phyloP scores from a whole-genome alignment of 2,329 filamentous ascomycete species.

The Sporothrix luriei region DNA sequence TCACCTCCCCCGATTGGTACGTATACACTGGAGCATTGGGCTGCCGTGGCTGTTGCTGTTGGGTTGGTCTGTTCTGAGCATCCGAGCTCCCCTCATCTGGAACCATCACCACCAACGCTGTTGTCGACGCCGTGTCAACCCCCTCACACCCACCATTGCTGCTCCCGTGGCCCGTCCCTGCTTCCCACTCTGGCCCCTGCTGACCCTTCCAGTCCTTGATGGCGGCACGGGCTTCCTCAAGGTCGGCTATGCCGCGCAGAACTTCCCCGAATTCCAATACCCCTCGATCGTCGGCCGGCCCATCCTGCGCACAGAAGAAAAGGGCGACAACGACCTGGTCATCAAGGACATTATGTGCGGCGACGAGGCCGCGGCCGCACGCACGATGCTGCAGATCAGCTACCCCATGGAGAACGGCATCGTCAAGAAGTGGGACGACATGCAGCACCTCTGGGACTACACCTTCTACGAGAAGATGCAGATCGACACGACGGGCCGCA shows the following conservation, averaged over 20 bases:
- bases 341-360: constrained; percentile 99
- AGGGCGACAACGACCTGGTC: constrained; percentile 62
- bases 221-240: constrained; percentile 99
- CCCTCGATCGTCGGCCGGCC: constrained; percentile 97
- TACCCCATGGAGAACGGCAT: constrained; percentile 99
- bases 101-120: background rate
- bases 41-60: background rate
- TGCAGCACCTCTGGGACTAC: constrained; percentile 99
- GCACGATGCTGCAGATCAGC: constrained; percentile 96
- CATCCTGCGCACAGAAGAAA: constrained; percentile 94
- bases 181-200: constrained; percentile 32
- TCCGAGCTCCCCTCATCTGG: background rate
- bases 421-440: constrained; percentile 99
- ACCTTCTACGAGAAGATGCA: constrained; percentile 98
- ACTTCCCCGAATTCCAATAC: constrained; percentile 98
- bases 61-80: background rate
- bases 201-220: constrained; percentile 75
- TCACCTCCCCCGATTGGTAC: constrained; percentile 58
- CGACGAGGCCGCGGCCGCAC: constrained; percentile 92
- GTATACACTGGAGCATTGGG: constrained; percentile 33
- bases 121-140: background rate
- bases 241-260: constrained; percentile 98
- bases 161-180: constrained; percentile 32
- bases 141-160: constrained; percentile 25
- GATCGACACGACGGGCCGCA: constrained; percentile 84